phyloP scores from a whole-genome alignment of 371 early-diverging fungal genomes.

The Lichtheimia corymbifera region DNA sequence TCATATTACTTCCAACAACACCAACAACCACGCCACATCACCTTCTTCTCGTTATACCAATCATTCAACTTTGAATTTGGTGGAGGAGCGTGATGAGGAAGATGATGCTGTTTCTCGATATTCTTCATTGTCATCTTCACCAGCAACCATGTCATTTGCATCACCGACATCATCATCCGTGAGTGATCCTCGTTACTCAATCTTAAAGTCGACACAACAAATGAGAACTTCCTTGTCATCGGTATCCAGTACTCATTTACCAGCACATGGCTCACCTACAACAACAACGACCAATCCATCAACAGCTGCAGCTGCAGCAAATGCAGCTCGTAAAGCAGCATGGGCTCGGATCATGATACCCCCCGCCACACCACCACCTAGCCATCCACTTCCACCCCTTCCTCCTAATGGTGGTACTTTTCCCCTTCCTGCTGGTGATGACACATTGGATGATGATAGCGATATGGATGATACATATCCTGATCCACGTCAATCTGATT shows the following conservation, averaged over 20 bases:
- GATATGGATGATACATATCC: neutral
- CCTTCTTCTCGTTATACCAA: neutral
- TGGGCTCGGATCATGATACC: conserved; percentile 9
- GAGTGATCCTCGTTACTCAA: neutral
- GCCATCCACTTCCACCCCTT: conserved; percentile 13
- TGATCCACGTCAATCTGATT: conserved; percentile 1
- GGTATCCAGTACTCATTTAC: neutral
- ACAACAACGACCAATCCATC: neutral
- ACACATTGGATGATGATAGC: neutral
- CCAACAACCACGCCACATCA: too few species aligned
- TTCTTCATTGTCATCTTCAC: conserved; percentile 14
- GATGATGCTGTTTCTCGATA: conserved; percentile 18
- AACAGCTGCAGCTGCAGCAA: conserved; percentile 5
- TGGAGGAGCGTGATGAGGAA: conserved; percentile 8
- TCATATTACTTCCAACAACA: too few species aligned
- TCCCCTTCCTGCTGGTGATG: too few species aligned
- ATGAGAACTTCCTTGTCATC: neutral
- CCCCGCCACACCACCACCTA: conserved; percentile 15
- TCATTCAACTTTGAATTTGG: conserved; percentile 10
- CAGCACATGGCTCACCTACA: neutral
- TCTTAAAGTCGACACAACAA: neutral
- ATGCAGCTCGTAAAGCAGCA: conserved; percentile 10
- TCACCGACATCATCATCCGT: neutral
- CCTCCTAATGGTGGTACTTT: conserved; percentile 3
- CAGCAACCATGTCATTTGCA: conserved; percentile 6